phyloP scores from a whole-genome alignment of 768 basidiomycete species.

The Leucocoprinus sp. region DNA sequence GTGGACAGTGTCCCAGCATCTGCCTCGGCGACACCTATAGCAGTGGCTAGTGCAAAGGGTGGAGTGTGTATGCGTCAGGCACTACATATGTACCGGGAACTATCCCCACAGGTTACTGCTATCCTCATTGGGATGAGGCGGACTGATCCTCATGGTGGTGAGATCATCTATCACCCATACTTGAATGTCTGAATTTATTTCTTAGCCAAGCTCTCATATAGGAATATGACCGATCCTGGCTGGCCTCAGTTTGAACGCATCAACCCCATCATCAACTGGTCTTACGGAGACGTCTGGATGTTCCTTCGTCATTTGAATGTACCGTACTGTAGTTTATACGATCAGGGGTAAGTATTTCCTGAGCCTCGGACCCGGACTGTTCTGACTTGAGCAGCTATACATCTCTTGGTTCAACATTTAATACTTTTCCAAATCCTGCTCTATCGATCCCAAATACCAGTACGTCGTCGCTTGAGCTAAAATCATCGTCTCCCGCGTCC shows the following conservation, averaged over 20 bases:
- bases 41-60: slow-evolving; percentile 46
- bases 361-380: not conserved
- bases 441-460: slow-evolving; percentile 33
- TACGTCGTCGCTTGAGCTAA: too few relatives aligned
- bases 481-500: slow-evolving; percentile 4
- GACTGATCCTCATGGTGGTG: slow-evolving; percentile 91
- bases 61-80: slow-evolving; percentile 74
- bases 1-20: slow-evolving; percentile 43
- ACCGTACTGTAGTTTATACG: slow-evolving; percentile 85
- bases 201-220: slow-evolving; percentile 61
- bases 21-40: slow-evolving; percentile 10
- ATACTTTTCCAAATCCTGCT: slow-evolving; percentile 90
- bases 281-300: slow-evolving; percentile 82
- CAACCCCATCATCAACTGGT: slow-evolving; percentile 96
- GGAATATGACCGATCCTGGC: slow-evolving; percentile 74
- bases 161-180: slow-evolving; percentile 19
- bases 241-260: slow-evolving; percentile 91
- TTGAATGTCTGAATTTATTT: not conserved
- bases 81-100: slow-evolving; percentile 61
- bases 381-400: slow-evolving; percentile 62
- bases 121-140: slow-evolving; percentile 86
- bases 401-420: slow-evolving; percentile 90
- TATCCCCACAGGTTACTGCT: slow-evolving; percentile 60
- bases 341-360: slow-evolving; percentile 62
- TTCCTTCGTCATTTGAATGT: slow-evolving; percentile 71